Percentiles rank a stretch among this genome's conserved stretches.
These are phyloP conservation scores for Daldinia sp. DNA, from an alignment of 2,329 filamentous ascomycete species.

Conservation along the genomic window DNA sequence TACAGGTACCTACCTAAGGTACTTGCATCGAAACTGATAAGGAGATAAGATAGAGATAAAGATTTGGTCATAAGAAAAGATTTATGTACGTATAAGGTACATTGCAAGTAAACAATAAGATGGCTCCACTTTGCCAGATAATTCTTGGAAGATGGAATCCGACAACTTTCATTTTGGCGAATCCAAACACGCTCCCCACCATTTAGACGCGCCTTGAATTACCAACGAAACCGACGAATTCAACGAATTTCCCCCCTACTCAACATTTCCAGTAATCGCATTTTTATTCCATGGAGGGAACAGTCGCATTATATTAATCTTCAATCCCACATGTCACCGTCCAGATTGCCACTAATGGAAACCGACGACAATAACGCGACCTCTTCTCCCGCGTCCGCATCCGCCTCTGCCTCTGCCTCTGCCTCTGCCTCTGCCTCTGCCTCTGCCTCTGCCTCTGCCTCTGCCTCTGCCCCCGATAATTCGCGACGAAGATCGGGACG, in stretches of 20 bases:
- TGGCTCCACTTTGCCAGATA: not conserved
- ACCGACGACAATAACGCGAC: conserved; percentile 68
- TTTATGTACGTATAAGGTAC: not conserved
- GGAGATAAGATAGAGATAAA: not conserved
- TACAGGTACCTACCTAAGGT: not conserved
- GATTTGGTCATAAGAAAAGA: not conserved
- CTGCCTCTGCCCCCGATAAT: conserved; percentile 61
- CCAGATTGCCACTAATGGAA: conserved; percentile 63
- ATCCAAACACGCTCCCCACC: conserved; percentile 43
- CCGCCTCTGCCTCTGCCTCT: conserved; percentile 56
- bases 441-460: conserved; percentile 55
- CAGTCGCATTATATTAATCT: conserved; percentile 47
- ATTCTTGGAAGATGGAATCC: conserved; percentile 12
- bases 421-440: conserved; percentile 57
- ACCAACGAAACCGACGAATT: not conserved
- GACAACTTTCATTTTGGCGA: conserved; percentile 28
- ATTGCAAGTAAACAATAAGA: not conserved
- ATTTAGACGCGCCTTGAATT: conserved; percentile 41
- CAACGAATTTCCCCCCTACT: conserved; percentile 7
- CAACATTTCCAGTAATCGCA: conserved; percentile 35
- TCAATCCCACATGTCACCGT: conserved; percentile 55
- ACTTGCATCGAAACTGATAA: not conserved
- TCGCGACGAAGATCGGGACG: conserved; percentile 76
- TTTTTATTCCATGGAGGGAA: conserved; percentile 33
- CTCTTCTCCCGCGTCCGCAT: conserved; percentile 63